A percentile compares a stretch with the other conserved stretches of the same genome.
phyloP scores from a whole-genome alignment of 805 yeast genomes.

The Candida maltosa region DNA sequence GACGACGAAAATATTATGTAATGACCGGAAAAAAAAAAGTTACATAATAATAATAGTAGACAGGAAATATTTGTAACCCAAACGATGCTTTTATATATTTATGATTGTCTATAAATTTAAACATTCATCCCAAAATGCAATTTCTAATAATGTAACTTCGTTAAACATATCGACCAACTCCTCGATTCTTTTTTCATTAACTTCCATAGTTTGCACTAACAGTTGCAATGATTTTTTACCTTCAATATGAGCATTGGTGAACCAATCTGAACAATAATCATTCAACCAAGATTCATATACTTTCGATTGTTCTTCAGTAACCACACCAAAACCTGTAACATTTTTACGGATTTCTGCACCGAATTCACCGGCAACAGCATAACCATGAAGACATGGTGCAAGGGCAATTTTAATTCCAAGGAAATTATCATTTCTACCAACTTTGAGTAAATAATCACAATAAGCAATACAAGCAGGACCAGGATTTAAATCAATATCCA shows the following conservation, averaged over 20 bases:
- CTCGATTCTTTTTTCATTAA: slow-evolving; percentile 44
- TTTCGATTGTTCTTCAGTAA: slow-evolving; percentile 19
- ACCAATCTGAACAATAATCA: slow-evolving; percentile 61
- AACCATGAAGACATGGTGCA: slow-evolving; percentile 76
- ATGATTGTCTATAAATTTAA: slow-evolving; percentile 6
- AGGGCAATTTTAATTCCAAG: slow-evolving; percentile 64
- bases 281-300: slow-evolving; percentile 54
- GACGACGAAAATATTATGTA: too few species aligned
- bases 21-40: too few species aligned
- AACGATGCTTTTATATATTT: too few species aligned
- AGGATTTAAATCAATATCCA: slow-evolving; percentile 45
- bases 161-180: slow-evolving; percentile 56
- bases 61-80: too few species aligned
- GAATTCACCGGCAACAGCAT: slow-evolving; percentile 51
- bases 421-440: slow-evolving; percentile 56
- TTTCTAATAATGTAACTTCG: slow-evolving; percentile 58
- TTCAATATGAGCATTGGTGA: slow-evolving; percentile 44
- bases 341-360: slow-evolving; percentile 21
- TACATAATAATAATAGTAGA: too few species aligned
- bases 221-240: slow-evolving; percentile 51
- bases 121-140: slow-evolving; percentile 64
- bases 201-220: slow-evolving; percentile 27
- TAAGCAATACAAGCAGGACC: slow-evolving; percentile 59
- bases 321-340: slow-evolving; percentile 18
- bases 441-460: slow-evolving; percentile 53